Percentiles rank a stretch among this genome's conserved stretches.
Conservation (phyloP, 1,139 yeast genomes). For the Taphrina deformans region DNA sequence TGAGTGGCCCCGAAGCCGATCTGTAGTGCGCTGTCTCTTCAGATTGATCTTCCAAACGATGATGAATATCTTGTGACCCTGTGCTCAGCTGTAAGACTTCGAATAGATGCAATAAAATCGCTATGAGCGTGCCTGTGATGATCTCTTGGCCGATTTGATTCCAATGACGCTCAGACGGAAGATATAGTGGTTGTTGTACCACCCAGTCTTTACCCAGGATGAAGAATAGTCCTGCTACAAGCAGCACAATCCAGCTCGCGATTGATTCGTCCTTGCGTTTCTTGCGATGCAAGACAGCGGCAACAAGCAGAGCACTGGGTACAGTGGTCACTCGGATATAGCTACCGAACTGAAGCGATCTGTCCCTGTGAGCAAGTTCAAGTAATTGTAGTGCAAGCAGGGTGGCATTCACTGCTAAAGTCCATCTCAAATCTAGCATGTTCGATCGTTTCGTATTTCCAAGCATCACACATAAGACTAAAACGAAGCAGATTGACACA, state of each 20-base stretch:
- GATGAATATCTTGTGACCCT: too few species aligned
- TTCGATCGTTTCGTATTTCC: neutral
- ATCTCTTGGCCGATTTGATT: neutral
- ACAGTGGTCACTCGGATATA: neutral
- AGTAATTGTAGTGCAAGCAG: neutral
- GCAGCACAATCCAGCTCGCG: neutral
- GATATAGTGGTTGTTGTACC: neutral
- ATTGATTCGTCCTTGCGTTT: neutral
- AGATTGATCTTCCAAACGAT: neutral
- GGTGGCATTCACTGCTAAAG: neutral
- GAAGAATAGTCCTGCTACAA: neutral
- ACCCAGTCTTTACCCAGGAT: neutral
- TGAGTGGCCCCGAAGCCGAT: neutral
- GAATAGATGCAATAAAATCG: neutral
- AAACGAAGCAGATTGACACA: neutral
- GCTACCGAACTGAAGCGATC: neutral
- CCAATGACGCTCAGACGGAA: neutral
- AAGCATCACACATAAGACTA: neutral
- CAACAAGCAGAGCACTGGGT: neutral
- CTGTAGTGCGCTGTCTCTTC: neutral
- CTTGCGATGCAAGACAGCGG: neutral
- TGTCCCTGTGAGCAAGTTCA: neutral
- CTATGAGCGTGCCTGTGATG: neutral
- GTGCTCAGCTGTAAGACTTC: neutral
- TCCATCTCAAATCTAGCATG: neutral